Percentiles rank a stretch among this genome's conserved stretches.
Evolutionary conservation across 2,329 filamentous ascomycete genomes (phyloP).

Genomic region (Raffaelea deltoideospora): DNA sequence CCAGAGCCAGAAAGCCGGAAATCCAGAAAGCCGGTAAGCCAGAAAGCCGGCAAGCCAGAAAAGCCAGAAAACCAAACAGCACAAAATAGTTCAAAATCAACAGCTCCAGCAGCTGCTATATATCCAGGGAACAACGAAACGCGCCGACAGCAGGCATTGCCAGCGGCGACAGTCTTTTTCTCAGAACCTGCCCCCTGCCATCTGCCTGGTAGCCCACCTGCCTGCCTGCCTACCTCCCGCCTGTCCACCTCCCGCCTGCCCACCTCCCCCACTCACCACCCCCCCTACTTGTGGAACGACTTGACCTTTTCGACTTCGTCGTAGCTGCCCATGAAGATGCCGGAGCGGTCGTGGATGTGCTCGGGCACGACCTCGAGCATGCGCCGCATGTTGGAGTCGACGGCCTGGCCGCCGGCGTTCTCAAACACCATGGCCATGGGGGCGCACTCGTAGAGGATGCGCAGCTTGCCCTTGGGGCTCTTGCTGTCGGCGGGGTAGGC

Average conservation of each 20-base stretch:
- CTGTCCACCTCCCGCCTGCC: not conserved
- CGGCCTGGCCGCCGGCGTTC: constrained; percentile 85
- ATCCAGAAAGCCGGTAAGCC: too few relatives aligned
- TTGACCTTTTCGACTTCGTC: constrained; percentile 96
- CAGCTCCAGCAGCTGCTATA: too few relatives aligned
- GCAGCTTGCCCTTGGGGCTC: constrained; percentile 93
- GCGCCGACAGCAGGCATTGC: too few relatives aligned
- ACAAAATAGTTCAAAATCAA: too few relatives aligned
- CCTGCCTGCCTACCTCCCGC: too few relatives aligned
- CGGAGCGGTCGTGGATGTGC: constrained; percentile 86
- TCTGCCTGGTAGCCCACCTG: too few relatives aligned
- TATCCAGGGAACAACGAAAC: too few relatives aligned
- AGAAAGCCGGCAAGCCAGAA: too few relatives aligned
- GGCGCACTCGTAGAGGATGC: constrained; percentile 95
- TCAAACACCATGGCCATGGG: constrained; percentile 99
- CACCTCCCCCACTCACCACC: not conserved
- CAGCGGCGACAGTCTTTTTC: too few relatives aligned
- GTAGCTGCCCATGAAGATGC: constrained; percentile 90
- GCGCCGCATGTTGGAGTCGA: constrained; percentile 80
- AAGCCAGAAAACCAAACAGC: too few relatives aligned
- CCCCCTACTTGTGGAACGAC: constrained; percentile 47
- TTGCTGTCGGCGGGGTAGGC: constrained; percentile 97
- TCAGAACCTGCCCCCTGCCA: too few relatives aligned
- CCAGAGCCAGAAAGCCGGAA: too few relatives aligned
- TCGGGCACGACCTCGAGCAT: constrained; percentile 84